A percentile compares a stretch with the other conserved stretches of the same genome.
Evolutionary conservation across 345 rosid species (phyloP).

Genomic region (Limnanthes douglasii): DNA sequence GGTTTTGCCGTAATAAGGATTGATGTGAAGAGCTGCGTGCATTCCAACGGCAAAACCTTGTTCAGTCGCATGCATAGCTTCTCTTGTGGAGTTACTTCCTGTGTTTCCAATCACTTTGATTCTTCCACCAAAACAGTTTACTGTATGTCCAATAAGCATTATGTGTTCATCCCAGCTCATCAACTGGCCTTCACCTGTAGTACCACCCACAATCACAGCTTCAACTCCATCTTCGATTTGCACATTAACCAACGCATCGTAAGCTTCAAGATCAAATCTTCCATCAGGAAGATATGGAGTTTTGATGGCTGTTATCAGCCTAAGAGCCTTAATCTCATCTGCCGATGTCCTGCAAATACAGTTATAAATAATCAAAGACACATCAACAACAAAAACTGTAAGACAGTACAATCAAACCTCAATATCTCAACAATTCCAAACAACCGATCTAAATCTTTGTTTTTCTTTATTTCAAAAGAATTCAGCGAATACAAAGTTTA

Average conservation of each 20-base stretch:
- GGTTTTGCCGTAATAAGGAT: slow-evolving; percentile 92
- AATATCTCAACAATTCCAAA: background rate
- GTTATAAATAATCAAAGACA: background rate
- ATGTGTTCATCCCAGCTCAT: slow-evolving; percentile 98
- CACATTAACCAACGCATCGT: slow-evolving; percentile 49
- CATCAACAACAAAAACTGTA: background rate
- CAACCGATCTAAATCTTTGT: too few relatives aligned
- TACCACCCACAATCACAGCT: slow-evolving; percentile 84
- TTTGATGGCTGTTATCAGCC: slow-evolving; percentile 78
- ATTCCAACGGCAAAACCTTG: slow-evolving; percentile 91
- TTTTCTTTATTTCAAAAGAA: too few relatives aligned
- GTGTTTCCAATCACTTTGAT: slow-evolving; percentile 78
- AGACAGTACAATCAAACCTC: background rate
- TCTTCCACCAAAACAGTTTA: slow-evolving; percentile 57
- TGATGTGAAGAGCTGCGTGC: slow-evolving; percentile 93
- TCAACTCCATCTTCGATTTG: slow-evolving; percentile 57
- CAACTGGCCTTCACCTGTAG: slow-evolving; percentile 88
- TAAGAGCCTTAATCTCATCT: slow-evolving; percentile 57
- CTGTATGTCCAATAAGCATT: slow-evolving; percentile 85
- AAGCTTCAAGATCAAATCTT: slow-evolving; percentile 90
- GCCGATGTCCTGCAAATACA: slow-evolving; percentile 41
- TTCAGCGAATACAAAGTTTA: too few relatives aligned
- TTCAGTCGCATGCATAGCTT: slow-evolving; percentile 84
- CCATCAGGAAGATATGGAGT: slow-evolving; percentile 92
- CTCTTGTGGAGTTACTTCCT: slow-evolving; percentile 82